A percentile compares a stretch with the other conserved stretches of the same genome.
phyloP scores from a whole-genome alignment of 768 basidiomycete species.

The Leccinum disarticulatum region DNA sequence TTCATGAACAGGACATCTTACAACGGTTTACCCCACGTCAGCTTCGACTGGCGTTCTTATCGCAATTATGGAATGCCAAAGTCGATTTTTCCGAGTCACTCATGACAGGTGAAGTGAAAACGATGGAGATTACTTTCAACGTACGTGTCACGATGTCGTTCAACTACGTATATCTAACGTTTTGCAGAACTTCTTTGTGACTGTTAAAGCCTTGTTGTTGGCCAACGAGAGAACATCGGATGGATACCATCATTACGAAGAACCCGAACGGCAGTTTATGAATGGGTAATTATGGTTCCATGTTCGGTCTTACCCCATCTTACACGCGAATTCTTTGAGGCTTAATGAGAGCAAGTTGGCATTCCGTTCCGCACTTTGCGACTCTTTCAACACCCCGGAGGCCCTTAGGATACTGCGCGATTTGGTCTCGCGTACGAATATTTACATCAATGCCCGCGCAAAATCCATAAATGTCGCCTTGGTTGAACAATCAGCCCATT shows the following conservation, averaged over 20 bases:
- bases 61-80: constrained; percentile 88
- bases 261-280: constrained; percentile 66
- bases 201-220: constrained; percentile 74
- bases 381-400: constrained; percentile 94
- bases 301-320: constrained; percentile 9
- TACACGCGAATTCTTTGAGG: constrained; percentile 40
- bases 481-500: constrained; percentile 62
- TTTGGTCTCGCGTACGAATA: constrained; percentile 80
- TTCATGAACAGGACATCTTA: constrained; percentile 70
- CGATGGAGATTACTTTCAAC: constrained; percentile 80
- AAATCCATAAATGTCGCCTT: constrained; percentile 60
- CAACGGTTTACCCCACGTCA: constrained; percentile 82
- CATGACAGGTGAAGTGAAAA: constrained; percentile 87
- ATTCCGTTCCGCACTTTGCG: constrained; percentile 87
- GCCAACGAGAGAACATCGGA: constrained; percentile 51
- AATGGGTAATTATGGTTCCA: constrained; percentile 46
- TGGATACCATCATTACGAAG: constrained; percentile 64
- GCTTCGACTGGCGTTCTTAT: constrained; percentile 86
- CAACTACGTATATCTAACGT: constrained; percentile 3
- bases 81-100: constrained; percentile 91
- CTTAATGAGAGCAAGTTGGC: constrained; percentile 69
- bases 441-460: constrained; percentile 76
- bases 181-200: constrained; percentile 88
- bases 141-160: constrained; percentile 44
- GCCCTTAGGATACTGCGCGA: constrained; percentile 77